Evolutionary conservation across 2,329 filamentous ascomycete species (phyloP), one percentile per base, ranked within the genome.

Genomic region (Arthrobotrys sinensis): DNA sequence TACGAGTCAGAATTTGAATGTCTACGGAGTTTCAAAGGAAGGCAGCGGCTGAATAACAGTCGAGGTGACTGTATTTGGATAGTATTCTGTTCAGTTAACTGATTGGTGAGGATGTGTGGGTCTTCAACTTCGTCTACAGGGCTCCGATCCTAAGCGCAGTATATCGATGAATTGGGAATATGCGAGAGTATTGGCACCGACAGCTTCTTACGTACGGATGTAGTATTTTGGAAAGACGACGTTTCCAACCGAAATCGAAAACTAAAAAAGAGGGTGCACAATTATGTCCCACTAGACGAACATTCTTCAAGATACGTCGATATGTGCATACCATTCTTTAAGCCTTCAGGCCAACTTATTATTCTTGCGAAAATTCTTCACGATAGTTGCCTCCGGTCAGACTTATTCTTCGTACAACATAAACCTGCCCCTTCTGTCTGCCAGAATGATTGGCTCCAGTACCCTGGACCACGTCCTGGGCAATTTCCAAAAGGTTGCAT

Each of bases 401-500:
- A 36, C 32, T 57, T 3, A 11, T 24, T 8, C n/a, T 40, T 53
- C 36, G 24, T 57, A n/a, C 53, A 36, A 60, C 46, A 38, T 32
- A 46, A 60, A 64, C 24, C 66, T 70, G 50, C 32, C 50, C 21
- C 50, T 70, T 46, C 48, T 43, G 50, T 24, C 28, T 21, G 7
- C 19, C 36, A 62, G 19, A 45, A 60, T 70, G 73, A 77, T 77
- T 70, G 66, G 73, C 32, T 53, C 65, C 21, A 34, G 38, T 19
- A 65, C 46, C 73, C 73, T 43, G 48, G 60, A 46, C 38, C 50
- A 50, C 38, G 65, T 66, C 40, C 73, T 71, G 43, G 57, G 48
- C 57, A 77, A 77, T 77, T 77, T 77, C 65, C 50, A 77, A 57
- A 60, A 36, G 66, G 57, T 53, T 71, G 66, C 73, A 77, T 77